Conservation (phyloP, 73 alveolate genomes). For the Paramecium primaurelia region DNA sequence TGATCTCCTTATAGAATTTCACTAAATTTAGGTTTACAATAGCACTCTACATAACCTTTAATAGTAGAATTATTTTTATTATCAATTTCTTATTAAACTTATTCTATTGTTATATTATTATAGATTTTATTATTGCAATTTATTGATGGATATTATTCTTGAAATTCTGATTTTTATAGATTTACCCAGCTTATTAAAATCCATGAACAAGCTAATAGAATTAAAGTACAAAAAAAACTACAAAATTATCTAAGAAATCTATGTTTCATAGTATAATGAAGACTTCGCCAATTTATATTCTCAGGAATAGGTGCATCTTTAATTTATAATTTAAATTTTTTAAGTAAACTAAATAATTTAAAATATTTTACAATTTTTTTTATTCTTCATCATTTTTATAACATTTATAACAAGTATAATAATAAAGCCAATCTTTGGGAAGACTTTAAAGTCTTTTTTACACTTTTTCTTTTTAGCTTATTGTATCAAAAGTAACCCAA, state of each 20-base stretch:
- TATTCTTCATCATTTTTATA: background rate
- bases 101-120: background rate
- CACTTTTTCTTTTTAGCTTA: background rate
- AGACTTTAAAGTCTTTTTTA: background rate
- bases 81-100: background rate
- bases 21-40: background rate
- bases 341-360: background rate
- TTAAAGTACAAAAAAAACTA: background rate
- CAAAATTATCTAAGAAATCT: background rate
- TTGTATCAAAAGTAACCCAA: conserved; percentile 18
- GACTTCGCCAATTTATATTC: conserved; percentile 5
- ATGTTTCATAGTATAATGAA: background rate
- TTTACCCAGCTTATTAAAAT: conserved; percentile 23
- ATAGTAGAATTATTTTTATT: background rate
- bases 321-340: background rate
- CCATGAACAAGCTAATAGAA: background rate
- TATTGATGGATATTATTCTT: background rate
- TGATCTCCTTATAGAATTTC: background rate
- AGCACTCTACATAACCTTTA: conserved; percentile 28
- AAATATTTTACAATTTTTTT: background rate
- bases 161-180: background rate
- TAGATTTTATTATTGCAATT: background rate
- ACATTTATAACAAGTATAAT: background rate
- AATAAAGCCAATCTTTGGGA: background rate
- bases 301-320: conserved; percentile 44